Percentiles rank a stretch among this genome's conserved stretches.
These are phyloP conservation scores for Cryomyces minteri DNA, from an alignment of 495 filamentous ascomycete genomes.

Conservation along the genomic window DNA sequence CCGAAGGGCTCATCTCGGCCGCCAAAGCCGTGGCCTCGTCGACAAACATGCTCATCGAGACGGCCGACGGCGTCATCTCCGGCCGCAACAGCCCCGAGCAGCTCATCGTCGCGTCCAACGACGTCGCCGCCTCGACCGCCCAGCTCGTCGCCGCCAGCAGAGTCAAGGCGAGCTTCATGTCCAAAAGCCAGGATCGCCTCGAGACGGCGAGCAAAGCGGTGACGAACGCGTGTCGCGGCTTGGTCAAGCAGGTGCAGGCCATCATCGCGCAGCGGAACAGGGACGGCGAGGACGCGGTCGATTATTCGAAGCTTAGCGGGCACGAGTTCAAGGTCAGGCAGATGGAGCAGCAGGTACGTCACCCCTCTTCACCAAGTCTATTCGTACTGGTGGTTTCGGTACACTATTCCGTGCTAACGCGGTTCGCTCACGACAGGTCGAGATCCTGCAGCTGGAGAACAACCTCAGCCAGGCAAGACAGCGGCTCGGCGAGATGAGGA, in stretches of 20 bases:
- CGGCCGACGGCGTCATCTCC: constrained; percentile 85
- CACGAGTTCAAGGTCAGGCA: constrained; percentile 97
- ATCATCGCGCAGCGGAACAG: constrained; percentile 76
- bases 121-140: constrained; percentile 87
- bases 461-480: constrained; percentile 59
- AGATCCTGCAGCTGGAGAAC: constrained; percentile 94
- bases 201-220: constrained; percentile 89
- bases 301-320: constrained; percentile 69
- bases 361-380: constrained; percentile 2
- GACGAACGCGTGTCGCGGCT: constrained; percentile 63
- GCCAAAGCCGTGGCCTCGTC: constrained; percentile 86
- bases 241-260: constrained; percentile 84
- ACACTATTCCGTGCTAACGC: neutral
- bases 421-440: constrained; percentile 41
- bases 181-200: constrained; percentile 79
- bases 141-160: constrained; percentile 90
- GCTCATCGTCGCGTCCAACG: constrained; percentile 91
- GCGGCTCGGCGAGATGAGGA: constrained; percentile 91
- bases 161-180: constrained; percentile 96
- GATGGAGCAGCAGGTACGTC: constrained; percentile 96
- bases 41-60: constrained; percentile 93
- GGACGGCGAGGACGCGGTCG: constrained; percentile 64
- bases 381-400: constrained; percentile 5
- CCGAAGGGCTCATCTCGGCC: constrained; percentile 88
- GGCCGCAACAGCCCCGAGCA: constrained; percentile 87